Evolutionary conservation across 495 filamentous ascomycete genomes (phyloP).

Genomic region (Entonaema liquescens): DNA sequence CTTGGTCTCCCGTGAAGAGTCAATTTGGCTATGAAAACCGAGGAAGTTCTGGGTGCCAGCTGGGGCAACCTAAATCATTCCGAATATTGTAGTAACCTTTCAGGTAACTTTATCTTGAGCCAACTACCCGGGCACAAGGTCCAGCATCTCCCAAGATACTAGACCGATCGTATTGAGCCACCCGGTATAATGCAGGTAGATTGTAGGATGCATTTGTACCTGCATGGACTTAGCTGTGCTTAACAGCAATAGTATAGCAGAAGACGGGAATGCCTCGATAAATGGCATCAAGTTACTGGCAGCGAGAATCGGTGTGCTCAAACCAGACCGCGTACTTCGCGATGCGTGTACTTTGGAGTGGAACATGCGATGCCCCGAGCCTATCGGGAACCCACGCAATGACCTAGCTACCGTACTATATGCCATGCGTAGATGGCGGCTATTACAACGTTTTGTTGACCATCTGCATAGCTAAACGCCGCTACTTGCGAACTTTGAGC

Average conservation of each 20-base stretch:
- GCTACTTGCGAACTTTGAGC: constrained; percentile 23
- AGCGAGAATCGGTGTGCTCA: neutral
- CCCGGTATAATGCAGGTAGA: constrained; percentile 13
- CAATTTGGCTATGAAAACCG: constrained; percentile 1
- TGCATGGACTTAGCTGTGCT: constrained; percentile 28
- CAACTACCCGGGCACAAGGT: constrained; percentile 14
- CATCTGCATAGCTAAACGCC: constrained; percentile 3
- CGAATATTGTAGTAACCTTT: neutral
- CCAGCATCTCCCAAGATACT: constrained; percentile 1
- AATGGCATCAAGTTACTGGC: neutral
- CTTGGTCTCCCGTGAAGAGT: constrained; percentile 12
- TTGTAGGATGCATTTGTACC: constrained; percentile 21
- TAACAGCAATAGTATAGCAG: neutral
- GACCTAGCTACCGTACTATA: neutral
- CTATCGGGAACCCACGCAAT: neutral
- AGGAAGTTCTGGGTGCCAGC: constrained; percentile 13
- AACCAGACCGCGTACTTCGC: neutral
- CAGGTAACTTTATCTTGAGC: constrained; percentile 30
- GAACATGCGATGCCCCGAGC: neutral
- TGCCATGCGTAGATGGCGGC: neutral
- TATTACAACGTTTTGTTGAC: neutral
- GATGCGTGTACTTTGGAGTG: neutral
- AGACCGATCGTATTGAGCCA: constrained; percentile 7
- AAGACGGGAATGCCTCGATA: constrained; percentile 1
- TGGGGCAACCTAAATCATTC: constrained; percentile 18